Evolutionary conservation across 306 rosid species (phyloP), one percentile per base, ranked within the genome.

Genomic region (Gleditsia sinensis): DNA sequence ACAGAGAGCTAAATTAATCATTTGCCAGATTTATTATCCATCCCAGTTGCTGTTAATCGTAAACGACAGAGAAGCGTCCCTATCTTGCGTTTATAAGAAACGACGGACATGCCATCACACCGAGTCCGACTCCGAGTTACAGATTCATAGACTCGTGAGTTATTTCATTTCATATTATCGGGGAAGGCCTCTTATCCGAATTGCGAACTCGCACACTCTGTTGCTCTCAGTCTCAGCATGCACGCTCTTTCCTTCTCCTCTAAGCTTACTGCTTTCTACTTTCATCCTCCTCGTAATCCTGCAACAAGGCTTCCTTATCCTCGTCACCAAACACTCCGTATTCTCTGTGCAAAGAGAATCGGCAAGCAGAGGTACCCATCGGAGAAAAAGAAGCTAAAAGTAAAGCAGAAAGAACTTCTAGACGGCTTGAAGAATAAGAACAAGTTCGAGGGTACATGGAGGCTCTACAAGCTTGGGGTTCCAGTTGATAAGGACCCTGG

Each of bases 361-460:
- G 98, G 98, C 43, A 90, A 82, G 83, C 89, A 74, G 86, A 76
- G 91, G 75, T 94, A 94, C 81, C 98, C 98, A 0, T 94, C 98
- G 5, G 97, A 94, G 90, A 91, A 90, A 86, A 94, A 87, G 91
- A 86, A 82, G 67, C 85, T 94, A 5, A 90, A 74, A 48, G 48
- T 80, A 55, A 92, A 88, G 86, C 86, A 81, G 19, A 88, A 80
- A 84, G 80, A 92, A 17, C 74, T 77, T 56, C 40, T 84, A 3
- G 64, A 74, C 0, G 75, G 67, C 30, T 74, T 88, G 4, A 72
- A 76, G 50, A 75, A 60, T 3, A 51, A 69, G 12, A 57, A 75
- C 82, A 92, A 87, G 82, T 85, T 83, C 60, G 84, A 89, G 33
- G 99, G 97, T 9, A 80, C 83, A 16, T 92, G 99, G 99, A 81